phyloP scores from a whole-genome alignment of 768 basidiomycete species.

The Butyriboletus loyo region DNA sequence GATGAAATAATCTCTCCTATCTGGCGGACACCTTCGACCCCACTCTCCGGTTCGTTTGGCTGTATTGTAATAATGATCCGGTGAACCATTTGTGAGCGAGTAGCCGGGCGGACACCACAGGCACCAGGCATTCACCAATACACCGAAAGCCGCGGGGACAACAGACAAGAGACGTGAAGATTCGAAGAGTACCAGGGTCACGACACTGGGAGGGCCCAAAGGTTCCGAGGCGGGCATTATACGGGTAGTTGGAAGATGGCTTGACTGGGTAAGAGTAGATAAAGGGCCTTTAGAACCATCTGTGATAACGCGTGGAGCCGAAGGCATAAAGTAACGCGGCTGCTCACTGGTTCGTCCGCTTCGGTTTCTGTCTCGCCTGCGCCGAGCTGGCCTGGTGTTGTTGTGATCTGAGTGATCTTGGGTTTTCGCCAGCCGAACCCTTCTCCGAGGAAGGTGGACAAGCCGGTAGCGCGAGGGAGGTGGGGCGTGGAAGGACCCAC shows the following conservation, averaged over 20 bases:
- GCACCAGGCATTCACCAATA: conserved; percentile 58
- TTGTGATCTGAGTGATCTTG: conserved; percentile 53
- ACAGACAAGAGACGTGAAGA: conserved; percentile 67
- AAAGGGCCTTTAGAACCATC: conserved; percentile 7
- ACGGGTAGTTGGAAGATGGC: conserved; percentile 68
- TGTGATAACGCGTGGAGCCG: not conserved
- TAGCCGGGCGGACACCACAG: conserved; percentile 44
- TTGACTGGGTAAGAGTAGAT: conserved; percentile 40
- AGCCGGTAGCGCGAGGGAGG: conserved; percentile 16
- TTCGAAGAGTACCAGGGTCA: conserved; percentile 64
- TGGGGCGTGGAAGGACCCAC: conserved; percentile 3
- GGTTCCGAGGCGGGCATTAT: conserved; percentile 49
- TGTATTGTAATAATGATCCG: not conserved
- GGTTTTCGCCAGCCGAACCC: conserved; percentile 33
- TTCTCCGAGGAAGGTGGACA: conserved; percentile 25
- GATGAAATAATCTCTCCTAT: conserved; percentile 62
- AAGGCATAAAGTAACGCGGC: conserved; percentile 1
- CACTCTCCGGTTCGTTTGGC: conserved; percentile 10
- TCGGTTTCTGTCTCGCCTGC: conserved; percentile 82
- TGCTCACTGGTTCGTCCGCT: conserved; percentile 67
- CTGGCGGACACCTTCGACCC: conserved; percentile 40
- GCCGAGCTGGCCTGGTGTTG: conserved; percentile 53
- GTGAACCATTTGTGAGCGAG: conserved; percentile 3
- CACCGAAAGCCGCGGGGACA: conserved; percentile 69
- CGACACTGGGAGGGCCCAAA: conserved; percentile 46